Conservation (phyloP, 176 grass and related monocot genomes). For the Olyra latifolia region DNA sequence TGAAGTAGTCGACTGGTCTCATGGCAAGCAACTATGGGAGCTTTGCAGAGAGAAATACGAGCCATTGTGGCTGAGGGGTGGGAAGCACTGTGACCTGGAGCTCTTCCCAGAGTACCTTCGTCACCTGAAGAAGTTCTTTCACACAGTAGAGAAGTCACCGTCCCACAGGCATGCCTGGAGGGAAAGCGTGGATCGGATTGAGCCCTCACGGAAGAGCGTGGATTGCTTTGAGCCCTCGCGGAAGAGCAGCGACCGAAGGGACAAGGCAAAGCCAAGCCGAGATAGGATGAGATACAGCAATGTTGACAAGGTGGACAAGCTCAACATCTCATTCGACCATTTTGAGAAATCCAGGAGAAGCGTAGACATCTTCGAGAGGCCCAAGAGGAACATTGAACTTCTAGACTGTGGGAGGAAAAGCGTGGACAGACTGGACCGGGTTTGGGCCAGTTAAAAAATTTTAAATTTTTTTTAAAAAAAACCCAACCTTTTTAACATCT, state of each 20-base stretch:
- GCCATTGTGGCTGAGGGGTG: slow-evolving; percentile 85
- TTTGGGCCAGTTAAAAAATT: slow-evolving; percentile 73
- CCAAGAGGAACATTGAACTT: slow-evolving; percentile 65
- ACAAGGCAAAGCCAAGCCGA: slow-evolving; percentile 55
- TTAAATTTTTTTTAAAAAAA: no score
- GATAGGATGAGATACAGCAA: slow-evolving; percentile 64
- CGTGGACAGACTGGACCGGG: slow-evolving; percentile 80
- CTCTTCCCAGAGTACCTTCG: slow-evolving; percentile 86
- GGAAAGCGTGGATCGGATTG: slow-evolving; percentile 50
- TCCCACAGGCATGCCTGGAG: slow-evolving; percentile 62
- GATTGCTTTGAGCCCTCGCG: slow-evolving; percentile 56
- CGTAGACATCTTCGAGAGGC: slow-evolving; percentile 64
- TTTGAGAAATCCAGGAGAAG: slow-evolving; percentile 86
- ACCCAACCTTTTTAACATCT: slow-evolving; percentile 23
- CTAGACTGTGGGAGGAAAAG: slow-evolving; percentile 72
- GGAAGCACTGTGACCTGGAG: slow-evolving; percentile 90
- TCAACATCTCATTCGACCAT: slow-evolving; percentile 69
- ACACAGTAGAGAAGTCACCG: slow-evolving; percentile 67
- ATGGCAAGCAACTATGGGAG: slow-evolving; percentile 86
- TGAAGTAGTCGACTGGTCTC: slow-evolving; percentile 90
- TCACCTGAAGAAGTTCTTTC: slow-evolving; percentile 76
- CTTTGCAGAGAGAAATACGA: slow-evolving; percentile 89
- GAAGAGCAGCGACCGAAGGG: slow-evolving; percentile 60
- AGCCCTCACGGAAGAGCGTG: slow-evolving; percentile 64
- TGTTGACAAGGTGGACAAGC: slow-evolving; percentile 66